These are phyloP conservation scores for Beta corolliflora DNA, from an alignment of 179 eudicot genomes.

Conservation along the genomic window DNA sequence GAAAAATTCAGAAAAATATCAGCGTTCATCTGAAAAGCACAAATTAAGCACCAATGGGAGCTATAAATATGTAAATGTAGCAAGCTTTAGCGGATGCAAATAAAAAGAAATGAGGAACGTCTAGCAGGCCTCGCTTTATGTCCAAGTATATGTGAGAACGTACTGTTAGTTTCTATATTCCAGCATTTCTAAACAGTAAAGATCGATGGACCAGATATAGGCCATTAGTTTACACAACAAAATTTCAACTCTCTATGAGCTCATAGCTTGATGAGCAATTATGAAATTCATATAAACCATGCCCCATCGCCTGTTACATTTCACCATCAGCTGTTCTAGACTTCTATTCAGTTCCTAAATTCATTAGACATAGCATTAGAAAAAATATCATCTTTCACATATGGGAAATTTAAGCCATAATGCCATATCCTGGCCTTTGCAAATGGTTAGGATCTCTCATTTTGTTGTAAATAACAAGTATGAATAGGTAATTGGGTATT, in stretches of 20 bases:
- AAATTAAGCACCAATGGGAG: too few relatives aligned
- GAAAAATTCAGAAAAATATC: constrained; percentile 13
- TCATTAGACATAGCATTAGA: not conserved
- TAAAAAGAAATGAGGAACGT: not conserved
- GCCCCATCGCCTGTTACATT: not conserved
- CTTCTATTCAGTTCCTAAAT: not conserved
- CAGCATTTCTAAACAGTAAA: not conserved
- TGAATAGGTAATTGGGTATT: not conserved
- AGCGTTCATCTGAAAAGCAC: constrained; percentile 1
- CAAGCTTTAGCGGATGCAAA: not conserved
- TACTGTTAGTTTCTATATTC: not conserved
- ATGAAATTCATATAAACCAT: not conserved
- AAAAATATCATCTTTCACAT: not conserved
- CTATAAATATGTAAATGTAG: not conserved
- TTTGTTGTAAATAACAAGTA: not conserved
- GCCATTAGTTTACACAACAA: not conserved
- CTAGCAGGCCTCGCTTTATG: not conserved
- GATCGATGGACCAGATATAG: not conserved
- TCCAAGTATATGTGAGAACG: not conserved
- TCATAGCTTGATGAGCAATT: not conserved
- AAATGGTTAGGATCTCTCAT: not conserved
- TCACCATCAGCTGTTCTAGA: not conserved
- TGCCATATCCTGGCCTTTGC: not conserved
- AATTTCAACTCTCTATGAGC: not conserved
- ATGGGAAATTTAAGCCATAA: not conserved